Evolutionary conservation across 805 yeast species (phyloP).

Genomic region (Tetrapisispora arboricola): DNA sequence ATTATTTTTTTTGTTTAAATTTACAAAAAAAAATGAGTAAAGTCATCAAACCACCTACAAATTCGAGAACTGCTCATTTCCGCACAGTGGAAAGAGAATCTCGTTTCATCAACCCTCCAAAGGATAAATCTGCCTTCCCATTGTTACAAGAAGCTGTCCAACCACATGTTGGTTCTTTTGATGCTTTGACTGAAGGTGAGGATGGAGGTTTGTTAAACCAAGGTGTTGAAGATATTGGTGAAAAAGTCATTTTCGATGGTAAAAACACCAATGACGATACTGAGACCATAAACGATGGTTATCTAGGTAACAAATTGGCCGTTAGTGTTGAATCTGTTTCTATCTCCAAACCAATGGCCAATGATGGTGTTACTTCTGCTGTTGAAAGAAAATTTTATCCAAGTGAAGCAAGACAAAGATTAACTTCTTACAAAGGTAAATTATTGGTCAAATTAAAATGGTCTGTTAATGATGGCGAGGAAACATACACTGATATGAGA

Average conservation of each 20-base stretch:
- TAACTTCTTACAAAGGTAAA: constrained; percentile 71
- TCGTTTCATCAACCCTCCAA: constrained; percentile 82
- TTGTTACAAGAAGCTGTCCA: constrained; percentile 78
- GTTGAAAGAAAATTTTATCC: constrained; percentile 74
- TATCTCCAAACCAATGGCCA: constrained; percentile 62
- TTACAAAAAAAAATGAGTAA: constrained; percentile 20
- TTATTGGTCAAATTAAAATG: constrained; percentile 71
- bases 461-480: constrained; percentile 84
- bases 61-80: constrained; percentile 35
- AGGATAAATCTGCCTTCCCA: constrained; percentile 74
- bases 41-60: constrained; percentile 20
- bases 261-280: constrained; percentile 12
- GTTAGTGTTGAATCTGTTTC: constrained; percentile 86
- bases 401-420: constrained; percentile 81
- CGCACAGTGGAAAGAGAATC: constrained; percentile 78
- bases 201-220: constrained; percentile 76
- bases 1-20: not conserved
- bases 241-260: constrained; percentile 76
- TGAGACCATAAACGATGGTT: constrained; percentile 35
- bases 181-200: constrained; percentile 85
- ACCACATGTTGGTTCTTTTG: constrained; percentile 94
- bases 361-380: constrained; percentile 51
- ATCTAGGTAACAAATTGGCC: constrained; percentile 75
- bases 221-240: constrained; percentile 83
- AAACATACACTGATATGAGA: constrained; percentile 59